Base-by-base conservation (phyloP, 2,329 filamentous ascomycete genomes). In the Aphanocladium album region DNA sequence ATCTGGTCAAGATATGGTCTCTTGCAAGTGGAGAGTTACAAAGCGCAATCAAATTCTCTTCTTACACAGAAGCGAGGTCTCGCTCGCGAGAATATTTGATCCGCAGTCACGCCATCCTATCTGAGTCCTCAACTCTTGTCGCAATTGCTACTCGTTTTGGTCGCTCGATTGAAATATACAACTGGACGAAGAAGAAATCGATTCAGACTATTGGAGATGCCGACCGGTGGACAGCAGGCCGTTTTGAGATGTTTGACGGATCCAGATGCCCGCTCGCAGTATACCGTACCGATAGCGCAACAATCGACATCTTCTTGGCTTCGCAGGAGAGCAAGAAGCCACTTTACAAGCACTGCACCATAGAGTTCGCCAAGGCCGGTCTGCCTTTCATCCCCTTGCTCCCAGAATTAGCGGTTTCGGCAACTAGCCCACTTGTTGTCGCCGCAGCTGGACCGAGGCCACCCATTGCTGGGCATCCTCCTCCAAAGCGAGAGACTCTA, bases 1-100 rank as follows among this genome's bases (percentile, higher is more conserved):
- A 89, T 62, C 91, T 90, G 1, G 89, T 96, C 62, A 96, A 96
- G 75, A 90, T 97, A 59, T 97, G 92, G 89, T 91, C 90, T 9
- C 80, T 88, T 16, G 87, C 91, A 63, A 88, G 91, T 69, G 91
- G 93, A 25, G 89, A 93, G 66, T 86, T 91, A 0, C 83, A 91
- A 62, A 69, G 64, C 57, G 63, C 65, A 41, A 68, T 77, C 68
- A 77, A 77, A 45, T 69, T 77, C 37, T 70, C 71, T 1, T 73
- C 73, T 11, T 76, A 77, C 62, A 75, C 74, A 1, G 73, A 73
- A 16, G 72, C 73, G 1, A 73, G 72, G 51, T 65, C 70, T 1
- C 72, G 75, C 0, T 75, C 72, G 5, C 72, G 75, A 58, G 75
- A 77, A 41, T 77, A 76, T 62, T 70, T 77, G 57, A 73, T 77